Conservation (phyloP, 2,329 filamentous ascomycete species). For the Plectosphaerella sp. region DNA sequence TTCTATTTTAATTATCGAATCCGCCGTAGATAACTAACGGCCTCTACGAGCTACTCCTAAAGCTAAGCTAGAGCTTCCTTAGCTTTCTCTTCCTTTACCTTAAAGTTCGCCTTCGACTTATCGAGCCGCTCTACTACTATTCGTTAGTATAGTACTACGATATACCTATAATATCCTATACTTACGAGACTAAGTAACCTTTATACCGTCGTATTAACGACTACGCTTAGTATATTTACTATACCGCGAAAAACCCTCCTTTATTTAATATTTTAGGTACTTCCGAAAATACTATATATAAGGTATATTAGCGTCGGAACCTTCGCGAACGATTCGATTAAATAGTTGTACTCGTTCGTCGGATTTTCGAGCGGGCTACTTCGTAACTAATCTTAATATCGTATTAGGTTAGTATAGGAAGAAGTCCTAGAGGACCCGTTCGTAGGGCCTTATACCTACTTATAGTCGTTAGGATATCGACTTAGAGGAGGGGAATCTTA, state of each 20-base stretch:
- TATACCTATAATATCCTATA: background rate
- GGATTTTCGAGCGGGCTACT: background rate
- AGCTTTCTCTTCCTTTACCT: background rate
- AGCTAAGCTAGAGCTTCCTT: too few relatives aligned
- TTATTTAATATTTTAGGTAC: background rate
- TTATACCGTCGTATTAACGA: background rate
- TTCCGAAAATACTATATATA: background rate
- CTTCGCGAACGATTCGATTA: background rate
- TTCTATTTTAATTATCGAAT: too few relatives aligned
- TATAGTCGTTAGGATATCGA: background rate
- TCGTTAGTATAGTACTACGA: too few relatives aligned
- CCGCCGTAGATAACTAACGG: too few relatives aligned
- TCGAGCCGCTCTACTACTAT: too few relatives aligned
- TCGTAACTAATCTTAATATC: background rate
- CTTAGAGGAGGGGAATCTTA: too few relatives aligned
- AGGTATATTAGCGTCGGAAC: too few relatives aligned
- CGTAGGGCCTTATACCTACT: background rate
- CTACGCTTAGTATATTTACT: background rate
- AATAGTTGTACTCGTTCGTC: background rate
- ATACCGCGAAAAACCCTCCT: background rate
- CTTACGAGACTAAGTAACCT: background rate
- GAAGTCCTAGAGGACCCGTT: too few relatives aligned
- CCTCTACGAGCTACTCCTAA: too few relatives aligned
- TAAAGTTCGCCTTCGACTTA: too few relatives aligned
- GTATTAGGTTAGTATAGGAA: too few relatives aligned